phyloP scores from a whole-genome alignment of 2,329 filamentous ascomycete species.

The Microcyclospora tardicrescens region DNA sequence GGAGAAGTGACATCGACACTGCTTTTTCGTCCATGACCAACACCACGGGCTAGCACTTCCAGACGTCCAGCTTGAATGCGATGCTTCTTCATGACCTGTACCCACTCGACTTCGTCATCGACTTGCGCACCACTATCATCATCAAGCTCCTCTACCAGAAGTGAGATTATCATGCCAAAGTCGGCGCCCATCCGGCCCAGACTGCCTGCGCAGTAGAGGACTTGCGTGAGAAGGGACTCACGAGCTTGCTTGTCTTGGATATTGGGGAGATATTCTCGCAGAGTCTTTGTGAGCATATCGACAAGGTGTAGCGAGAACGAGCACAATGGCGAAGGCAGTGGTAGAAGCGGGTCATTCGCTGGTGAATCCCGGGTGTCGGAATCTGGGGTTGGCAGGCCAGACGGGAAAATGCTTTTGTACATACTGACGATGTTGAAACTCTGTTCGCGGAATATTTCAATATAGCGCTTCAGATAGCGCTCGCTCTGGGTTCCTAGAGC shows the following conservation, averaged over 20 bases:
- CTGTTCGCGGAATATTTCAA: conserved; percentile 95
- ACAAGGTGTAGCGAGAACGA: conserved; percentile 79
- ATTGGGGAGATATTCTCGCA: conserved; percentile 65
- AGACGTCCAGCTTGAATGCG: conserved; percentile 58
- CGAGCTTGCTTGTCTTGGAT: conserved; percentile 66
- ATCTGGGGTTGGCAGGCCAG: conserved; percentile 34
- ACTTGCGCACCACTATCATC: conserved; percentile 51
- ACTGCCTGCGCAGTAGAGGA: conserved; percentile 85
- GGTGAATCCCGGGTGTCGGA: conserved; percentile 1
- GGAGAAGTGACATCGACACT: conserved; percentile 24
- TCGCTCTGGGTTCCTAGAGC: conserved; percentile 85
- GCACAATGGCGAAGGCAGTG: conserved; percentile 61
- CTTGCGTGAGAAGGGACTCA: conserved; percentile 82
- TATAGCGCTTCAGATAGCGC: conserved; percentile 83
- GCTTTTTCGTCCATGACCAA: conserved; percentile 16
- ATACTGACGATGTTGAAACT: conserved; percentile 92
- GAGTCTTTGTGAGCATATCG: conserved; percentile 63
- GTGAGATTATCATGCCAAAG: conserved; percentile 75
- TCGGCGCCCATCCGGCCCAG: conserved; percentile 81
- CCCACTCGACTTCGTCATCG: conserved; percentile 54
- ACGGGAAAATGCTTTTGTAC: conserved; percentile 78
- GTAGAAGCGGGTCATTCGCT: conserved; percentile 28
- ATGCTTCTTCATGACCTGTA: conserved; percentile 78
- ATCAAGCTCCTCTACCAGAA: conserved; percentile 36
- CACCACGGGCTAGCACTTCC: conserved; percentile 22